Evolutionary conservation across 257 asterid genomes (phyloP), one percentile per base, ranked within the genome.

Genomic region (Ehretia macrophylla): DNA sequence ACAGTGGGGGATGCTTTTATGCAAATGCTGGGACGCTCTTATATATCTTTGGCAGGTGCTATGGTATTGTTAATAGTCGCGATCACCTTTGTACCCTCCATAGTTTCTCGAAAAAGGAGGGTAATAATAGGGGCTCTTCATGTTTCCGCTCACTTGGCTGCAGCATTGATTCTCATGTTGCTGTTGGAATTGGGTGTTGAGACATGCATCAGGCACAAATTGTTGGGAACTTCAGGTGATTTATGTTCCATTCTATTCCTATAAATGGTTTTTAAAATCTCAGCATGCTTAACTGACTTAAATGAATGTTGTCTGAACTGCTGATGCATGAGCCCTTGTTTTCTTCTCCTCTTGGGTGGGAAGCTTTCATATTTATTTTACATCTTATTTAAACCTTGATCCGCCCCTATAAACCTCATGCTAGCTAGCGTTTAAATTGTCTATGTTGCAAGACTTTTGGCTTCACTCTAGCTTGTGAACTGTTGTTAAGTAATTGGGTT

Each of bases 101-200:
- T 66, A 78, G 81, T 85, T 48, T 85, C 97, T 18, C 90, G 91
- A 52, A 93, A 85, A 79, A 81, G 83, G 60, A 85, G 77, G 75
- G 66, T 68, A 39, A 27, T 86, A 38, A 83, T 93, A 21, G 99
- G 99, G 59, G 64, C 77, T 63, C 94, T 93, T 78, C 99, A 93
- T 54, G 92, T 89, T 58, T 75, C 91, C 51, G 97, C 97, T 5
- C 99, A 93, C 83, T 69, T 93, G 59, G 79, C 95, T 51, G 85
- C 99, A 38, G 97, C 99, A 19, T 76, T 89, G 81, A 85, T 89
- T 75, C 84, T 93, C 54, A 89, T 89, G 97, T 63, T 93, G 76
- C 88, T 93, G 51, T 55, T 93, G 84, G 99, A 93, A 67, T 58
- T 93, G 85, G 99, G 95, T 32, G 44, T 93, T 18, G 99, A 93